Evolutionary conservation across 768 basidiomycete genomes (phyloP).

Genomic region (Gloeophyllum trabeum): DNA sequence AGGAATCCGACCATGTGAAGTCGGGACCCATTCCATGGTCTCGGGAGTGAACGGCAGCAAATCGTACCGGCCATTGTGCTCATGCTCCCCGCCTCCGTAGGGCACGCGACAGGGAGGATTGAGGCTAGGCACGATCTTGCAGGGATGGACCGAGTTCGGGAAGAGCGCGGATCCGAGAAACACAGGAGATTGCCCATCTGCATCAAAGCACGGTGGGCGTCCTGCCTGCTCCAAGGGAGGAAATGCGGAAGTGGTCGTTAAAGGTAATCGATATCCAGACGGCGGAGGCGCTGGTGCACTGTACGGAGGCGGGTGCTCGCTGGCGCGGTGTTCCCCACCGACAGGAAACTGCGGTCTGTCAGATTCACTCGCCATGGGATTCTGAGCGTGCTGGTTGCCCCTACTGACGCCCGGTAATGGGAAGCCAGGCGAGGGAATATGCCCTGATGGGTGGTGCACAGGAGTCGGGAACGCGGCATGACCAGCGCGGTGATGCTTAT

Average conservation of each 20-base stretch:
- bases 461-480: neutral
- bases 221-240: constrained; percentile 31
- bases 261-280: constrained; percentile 57
- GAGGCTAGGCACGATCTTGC: constrained; percentile 66
- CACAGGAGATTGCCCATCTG: constrained; percentile 44
- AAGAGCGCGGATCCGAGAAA: constrained; percentile 70
- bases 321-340: no score
- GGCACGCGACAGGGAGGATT: constrained; percentile 41
- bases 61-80: constrained; percentile 60
- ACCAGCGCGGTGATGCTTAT: neutral
- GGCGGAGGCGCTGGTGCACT: constrained; percentile 27
- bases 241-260: constrained; percentile 32
- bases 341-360: neutral
- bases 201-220: constrained; percentile 42
- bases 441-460: no score
- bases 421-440: neutral
- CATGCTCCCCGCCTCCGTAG: constrained; percentile 49
- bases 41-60: constrained; percentile 55
- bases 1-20: constrained; percentile 51
- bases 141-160: constrained; percentile 60
- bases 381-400: neutral
- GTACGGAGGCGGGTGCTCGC: constrained; percentile 5
- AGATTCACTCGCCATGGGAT: neutral
- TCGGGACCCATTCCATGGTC: constrained; percentile 67
- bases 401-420: neutral